Evolutionary conservation across 164 flowering plant species (phyloP).

Genomic region (Dillenia suffruticosa): DNA sequence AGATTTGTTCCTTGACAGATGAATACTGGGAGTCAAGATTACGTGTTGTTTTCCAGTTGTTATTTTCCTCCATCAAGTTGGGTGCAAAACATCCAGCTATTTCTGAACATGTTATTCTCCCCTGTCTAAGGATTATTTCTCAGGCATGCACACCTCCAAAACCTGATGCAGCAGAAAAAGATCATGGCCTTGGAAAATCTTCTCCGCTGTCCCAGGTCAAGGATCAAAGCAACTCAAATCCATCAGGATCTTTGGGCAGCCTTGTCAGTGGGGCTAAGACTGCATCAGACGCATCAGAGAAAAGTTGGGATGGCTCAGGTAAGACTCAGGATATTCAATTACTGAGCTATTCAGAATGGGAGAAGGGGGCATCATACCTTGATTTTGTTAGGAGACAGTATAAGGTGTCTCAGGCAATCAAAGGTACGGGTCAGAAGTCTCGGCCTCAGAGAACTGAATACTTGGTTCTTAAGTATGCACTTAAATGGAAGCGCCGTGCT

Average conservation of each 20-base stretch:
- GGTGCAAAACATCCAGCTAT: conserved; percentile 98
- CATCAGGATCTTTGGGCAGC: conserved; percentile 37
- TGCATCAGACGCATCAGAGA: conserved; percentile 47
- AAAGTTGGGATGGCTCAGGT: conserved; percentile 65
- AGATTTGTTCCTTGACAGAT: conserved; percentile 87
- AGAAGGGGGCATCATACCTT: conserved; percentile 93
- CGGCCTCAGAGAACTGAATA: conserved; percentile 73
- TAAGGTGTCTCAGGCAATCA: conserved; percentile 72
- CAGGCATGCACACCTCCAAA: conserved; percentile 99
- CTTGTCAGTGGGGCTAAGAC: conserved; percentile 42
- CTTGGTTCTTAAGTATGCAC: conserved; percentile 86
- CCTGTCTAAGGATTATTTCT: conserved; percentile 86
- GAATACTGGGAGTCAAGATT: conserved; percentile 98
- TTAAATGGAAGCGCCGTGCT: conserved; percentile 83
- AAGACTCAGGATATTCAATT: conserved; percentile 80
- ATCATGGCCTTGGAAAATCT: conserved; percentile 48
- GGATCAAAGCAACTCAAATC: conserved; percentile 45
- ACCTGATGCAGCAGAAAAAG: conserved; percentile 73
- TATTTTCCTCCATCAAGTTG: conserved; percentile 85
- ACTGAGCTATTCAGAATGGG: conserved; percentile 96
- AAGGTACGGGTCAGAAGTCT: conserved; percentile 52
- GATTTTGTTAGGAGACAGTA: conserved; percentile 98
- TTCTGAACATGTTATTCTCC: conserved; percentile 93
- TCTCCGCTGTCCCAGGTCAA: conserved; percentile 30
- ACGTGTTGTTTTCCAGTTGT: conserved; percentile 85